A percentile compares a stretch with the other conserved stretches of the same genome.
phyloP scores from a whole-genome alignment of 2,329 filamentous ascomycete species.

The Hypoxylon sp. region DNA sequence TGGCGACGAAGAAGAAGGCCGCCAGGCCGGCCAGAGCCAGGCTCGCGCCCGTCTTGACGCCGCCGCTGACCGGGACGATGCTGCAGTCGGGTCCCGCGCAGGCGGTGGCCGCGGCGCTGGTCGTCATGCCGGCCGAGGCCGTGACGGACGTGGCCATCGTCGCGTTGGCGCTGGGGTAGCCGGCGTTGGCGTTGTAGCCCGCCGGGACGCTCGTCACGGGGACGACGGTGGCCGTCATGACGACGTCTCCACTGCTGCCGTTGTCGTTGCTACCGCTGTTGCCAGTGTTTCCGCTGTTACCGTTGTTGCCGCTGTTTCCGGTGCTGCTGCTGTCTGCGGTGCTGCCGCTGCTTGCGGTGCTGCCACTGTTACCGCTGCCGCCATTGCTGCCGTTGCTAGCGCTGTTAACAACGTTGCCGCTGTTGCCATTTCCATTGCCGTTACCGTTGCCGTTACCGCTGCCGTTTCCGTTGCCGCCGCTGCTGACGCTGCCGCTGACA shows the following conservation, averaged over 20 bases:
- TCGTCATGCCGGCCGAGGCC: not conserved
- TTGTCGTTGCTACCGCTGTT: slow-evolving; percentile 17
- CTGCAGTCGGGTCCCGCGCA: slow-evolving; percentile 6
- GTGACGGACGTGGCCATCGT: slow-evolving; percentile 33
- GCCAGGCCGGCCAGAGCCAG: slow-evolving; percentile 24
- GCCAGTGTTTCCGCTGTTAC: slow-evolving; percentile 1
- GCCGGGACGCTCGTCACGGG: slow-evolving; percentile 29
- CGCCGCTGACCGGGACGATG: slow-evolving; percentile 18
- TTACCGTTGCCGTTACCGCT: too few species aligned
- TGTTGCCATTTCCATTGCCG: too few species aligned
- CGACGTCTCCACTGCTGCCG: slow-evolving; percentile 29
- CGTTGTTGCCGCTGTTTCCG: slow-evolving; percentile 20
- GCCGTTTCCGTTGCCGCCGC: too few species aligned
- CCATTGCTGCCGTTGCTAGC: too few species aligned
- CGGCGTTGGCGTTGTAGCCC: slow-evolving; percentile 31
- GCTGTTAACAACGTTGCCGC: too few species aligned
- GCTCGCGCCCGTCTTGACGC: slow-evolving; percentile 25
- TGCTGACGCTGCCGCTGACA: too few species aligned
- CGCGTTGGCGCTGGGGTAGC: slow-evolving; percentile 27
- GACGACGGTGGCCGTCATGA: slow-evolving; percentile 37
- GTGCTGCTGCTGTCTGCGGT: slow-evolving; percentile 1
- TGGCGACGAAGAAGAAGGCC: slow-evolving; percentile 27
- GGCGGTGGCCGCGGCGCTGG: not conserved
- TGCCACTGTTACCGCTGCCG: too few species aligned
- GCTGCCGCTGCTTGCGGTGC: slow-evolving; percentile 23